Conservation (phyloP, 2,329 filamentous ascomycete species). For the Lecanicillium sp. region DNA sequence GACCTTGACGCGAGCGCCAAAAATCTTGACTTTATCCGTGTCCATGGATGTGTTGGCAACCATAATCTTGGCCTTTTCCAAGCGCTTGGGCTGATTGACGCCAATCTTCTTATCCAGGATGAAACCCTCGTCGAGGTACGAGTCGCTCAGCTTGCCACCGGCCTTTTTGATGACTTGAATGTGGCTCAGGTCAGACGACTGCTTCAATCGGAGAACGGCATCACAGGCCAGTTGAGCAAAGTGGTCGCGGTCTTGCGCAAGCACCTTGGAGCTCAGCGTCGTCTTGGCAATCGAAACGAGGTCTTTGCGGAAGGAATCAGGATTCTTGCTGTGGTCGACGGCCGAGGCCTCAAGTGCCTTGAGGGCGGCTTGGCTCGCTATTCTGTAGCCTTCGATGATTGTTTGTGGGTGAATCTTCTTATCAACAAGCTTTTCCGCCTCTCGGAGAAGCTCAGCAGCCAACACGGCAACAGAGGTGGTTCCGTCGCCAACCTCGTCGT, state of each 20-base stretch:
- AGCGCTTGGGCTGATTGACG: conserved; percentile 93
- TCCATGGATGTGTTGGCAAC: conserved; percentile 99
- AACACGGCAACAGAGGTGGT: conserved; percentile 97
- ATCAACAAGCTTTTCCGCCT: conserved; percentile 94
- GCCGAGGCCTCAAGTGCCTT: conserved; percentile 75
- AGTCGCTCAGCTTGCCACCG: conserved; percentile 93
- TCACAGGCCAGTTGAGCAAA: conserved; percentile 87
- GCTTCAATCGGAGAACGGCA: conserved; percentile 81
- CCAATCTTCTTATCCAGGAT: conserved; percentile 99
- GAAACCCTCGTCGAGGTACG: conserved; percentile 95
- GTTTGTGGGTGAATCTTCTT: conserved; percentile 99
- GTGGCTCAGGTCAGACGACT: conserved; percentile 87
- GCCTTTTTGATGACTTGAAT: conserved; percentile 99
- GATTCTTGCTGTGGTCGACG: conserved; percentile 80
- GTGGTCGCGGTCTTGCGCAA: conserved; percentile 86
- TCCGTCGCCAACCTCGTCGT: conserved; percentile 96
- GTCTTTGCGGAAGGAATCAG: conserved; percentile 80
- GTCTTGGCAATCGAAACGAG: conserved; percentile 86
- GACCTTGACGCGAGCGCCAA: conserved; percentile 94
- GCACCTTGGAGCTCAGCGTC: conserved; percentile 93
- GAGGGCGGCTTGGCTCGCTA: conserved; percentile 86
- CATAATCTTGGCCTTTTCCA: conserved; percentile 97
- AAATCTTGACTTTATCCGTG: conserved; percentile 99
- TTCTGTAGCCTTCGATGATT: conserved; percentile 97
- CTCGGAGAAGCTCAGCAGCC: conserved; percentile 86